Percentiles rank a stretch among this genome's conserved stretches.
Evolutionary conservation across 306 rosid genomes (phyloP).

Genomic region (Cucumis hystrix): DNA sequence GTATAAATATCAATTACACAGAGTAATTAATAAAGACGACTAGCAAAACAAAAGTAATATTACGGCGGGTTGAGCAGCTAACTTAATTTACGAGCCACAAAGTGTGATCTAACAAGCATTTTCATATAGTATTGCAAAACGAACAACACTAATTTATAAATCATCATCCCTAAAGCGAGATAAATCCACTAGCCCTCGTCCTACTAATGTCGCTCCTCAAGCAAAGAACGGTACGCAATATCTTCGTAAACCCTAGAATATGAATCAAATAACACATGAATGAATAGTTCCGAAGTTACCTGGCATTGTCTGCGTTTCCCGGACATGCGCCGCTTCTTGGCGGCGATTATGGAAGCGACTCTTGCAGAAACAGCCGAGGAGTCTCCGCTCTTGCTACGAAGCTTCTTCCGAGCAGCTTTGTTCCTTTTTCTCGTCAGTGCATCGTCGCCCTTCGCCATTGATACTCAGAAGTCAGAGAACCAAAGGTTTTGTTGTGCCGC

Average conservation of each 20-base stretch:
- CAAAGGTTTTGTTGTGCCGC: neutral
- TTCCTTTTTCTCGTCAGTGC: conserved; percentile 37
- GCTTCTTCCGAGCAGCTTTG: conserved; percentile 42
- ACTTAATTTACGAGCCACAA: neutral
- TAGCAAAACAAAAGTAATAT: neutral
- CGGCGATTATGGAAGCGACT: conserved; percentile 67
- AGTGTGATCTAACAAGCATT: neutral
- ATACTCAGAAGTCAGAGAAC: neutral
- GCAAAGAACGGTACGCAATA: neutral
- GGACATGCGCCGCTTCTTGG: conserved; percentile 88
- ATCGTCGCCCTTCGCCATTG: conserved; percentile 89
- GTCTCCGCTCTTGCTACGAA: conserved; percentile 17
- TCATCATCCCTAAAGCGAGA: neutral
- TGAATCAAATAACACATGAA: neutral
- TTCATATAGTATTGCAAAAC: neutral
- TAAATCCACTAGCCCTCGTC: neutral
- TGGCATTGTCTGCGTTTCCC: conserved; percentile 81
- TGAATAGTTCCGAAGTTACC: conserved; percentile 21
- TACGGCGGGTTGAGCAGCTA: neutral
- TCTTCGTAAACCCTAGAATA: neutral
- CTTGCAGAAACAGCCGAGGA: conserved; percentile 51
- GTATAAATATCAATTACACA: neutral
- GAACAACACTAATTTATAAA: neutral
- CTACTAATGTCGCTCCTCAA: neutral
- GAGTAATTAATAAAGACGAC: neutral